A percentile compares a stretch with the other conserved stretches of the same genome.
Evolutionary conservation across 208 protist species (phyloP).

Genomic region (Sergeia podlipaevii): DNA sequence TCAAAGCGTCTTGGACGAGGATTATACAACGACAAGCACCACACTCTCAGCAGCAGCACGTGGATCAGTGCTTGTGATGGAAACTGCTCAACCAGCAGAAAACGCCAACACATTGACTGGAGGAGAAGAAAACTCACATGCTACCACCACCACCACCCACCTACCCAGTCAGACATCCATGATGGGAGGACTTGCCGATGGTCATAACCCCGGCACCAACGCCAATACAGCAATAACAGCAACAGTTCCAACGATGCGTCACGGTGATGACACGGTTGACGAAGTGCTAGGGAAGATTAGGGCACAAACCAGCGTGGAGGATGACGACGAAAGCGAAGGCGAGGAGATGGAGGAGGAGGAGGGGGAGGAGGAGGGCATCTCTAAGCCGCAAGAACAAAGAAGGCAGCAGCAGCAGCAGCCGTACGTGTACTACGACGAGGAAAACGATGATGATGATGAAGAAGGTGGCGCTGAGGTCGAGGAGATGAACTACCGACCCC

Average conservation of each 20-base stretch:
- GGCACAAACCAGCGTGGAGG: neutral
- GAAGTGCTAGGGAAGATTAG: neutral
- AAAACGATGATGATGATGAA: too few relatives aligned
- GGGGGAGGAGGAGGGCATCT: too few relatives aligned
- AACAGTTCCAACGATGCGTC: slow-evolving; percentile 21
- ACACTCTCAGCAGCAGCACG: neutral
- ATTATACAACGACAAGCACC: slow-evolving; percentile 4
- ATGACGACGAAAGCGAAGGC: neutral
- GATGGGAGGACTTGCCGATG: neutral
- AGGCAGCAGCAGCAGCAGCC: too few relatives aligned
- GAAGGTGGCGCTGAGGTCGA: too few relatives aligned
- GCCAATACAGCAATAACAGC: slow-evolving; percentile 21
- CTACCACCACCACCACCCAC: neutral
- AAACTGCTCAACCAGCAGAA: neutral
- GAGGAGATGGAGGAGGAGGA: too few relatives aligned
- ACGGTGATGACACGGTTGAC: slow-evolving; percentile 5
- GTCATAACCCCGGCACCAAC: neutral
- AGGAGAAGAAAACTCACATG: neutral
- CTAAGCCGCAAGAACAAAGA: too few relatives aligned
- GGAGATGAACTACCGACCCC: neutral
- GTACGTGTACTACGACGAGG: too few relatives aligned
- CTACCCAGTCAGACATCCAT: neutral
- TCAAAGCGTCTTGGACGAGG: slow-evolving; percentile 16
- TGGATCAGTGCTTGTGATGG: neutral
- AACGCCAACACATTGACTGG: neutral